Evolutionary conservation across 2,329 filamentous ascomycete genomes (phyloP), one percentile per base, ranked within the genome.

Genomic region (Fusarium anthophilum): DNA sequence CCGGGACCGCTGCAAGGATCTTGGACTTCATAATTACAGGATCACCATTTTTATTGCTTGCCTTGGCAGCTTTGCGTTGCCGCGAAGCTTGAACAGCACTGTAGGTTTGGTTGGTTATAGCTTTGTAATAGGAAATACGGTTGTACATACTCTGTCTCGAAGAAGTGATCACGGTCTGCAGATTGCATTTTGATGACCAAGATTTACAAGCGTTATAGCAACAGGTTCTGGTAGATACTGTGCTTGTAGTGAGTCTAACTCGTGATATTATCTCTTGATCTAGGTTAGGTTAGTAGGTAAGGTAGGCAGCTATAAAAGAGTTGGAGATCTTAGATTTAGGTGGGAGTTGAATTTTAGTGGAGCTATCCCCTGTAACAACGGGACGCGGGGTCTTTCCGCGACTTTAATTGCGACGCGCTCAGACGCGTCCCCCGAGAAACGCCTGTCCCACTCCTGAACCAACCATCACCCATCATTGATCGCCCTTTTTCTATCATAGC

Each of bases 21-120:
- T 99, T 99, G 73, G 94, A 96, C 74, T 92, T 91, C 65, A 98
- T 87, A 63, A 87, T 87, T 76, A 98, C 90, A 8, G 96, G 96
- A 69, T 91, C 88, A 79, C 96, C 96, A 86, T 93, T 88, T 72
- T 91, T 93, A 84, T 98, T 99, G 70, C 82, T 83, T 13, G 90
- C 85, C 81, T 93, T 94, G 76, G 90, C 89, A 28, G 91, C 90
- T 81, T 93, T 94, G 73, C 95, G 85, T 66, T 84, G 81, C 38
- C 83, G 81, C 72, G 84, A 83, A 48, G 83, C 85, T 70, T 87
- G 86, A 8, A 85, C 83, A 24, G 87, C 87, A 79, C 88, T 90
- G 66, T 22, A 9, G 13, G 10, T 10, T 15, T 26, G 45, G 53
- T 77, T 26, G 72, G 70, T 48, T 43, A 15, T 24, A 3, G 24